Conservation (phyloP, 192 early-diverging fungal species). For the Podila horticola region DNA sequence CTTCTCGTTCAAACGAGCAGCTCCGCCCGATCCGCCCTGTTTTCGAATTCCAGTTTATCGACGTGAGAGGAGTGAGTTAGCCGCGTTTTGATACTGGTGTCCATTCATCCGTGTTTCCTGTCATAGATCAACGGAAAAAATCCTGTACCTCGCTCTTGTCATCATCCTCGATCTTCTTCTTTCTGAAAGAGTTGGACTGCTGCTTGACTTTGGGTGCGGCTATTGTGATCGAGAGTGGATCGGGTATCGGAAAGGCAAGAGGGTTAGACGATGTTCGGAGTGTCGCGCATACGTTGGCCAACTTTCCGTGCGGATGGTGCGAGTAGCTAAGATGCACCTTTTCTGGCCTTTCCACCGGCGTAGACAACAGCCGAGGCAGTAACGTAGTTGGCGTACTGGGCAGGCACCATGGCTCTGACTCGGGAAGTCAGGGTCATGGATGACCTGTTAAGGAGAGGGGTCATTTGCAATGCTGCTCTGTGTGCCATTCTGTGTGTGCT, state of each 20-base stretch:
- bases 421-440: constrained; percentile 28
- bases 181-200: constrained; percentile 47
- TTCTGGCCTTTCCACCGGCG: constrained; percentile 36
- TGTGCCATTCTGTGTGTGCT: constrained; percentile 27
- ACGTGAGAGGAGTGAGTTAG: too few relatives aligned
- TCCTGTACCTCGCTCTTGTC: constrained; percentile 31
- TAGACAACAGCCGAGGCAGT: constrained; percentile 45
- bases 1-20: constrained; percentile 47
- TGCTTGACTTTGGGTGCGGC: constrained; percentile 26
- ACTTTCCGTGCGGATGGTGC: too few relatives aligned
- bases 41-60: neutral
- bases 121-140: too few relatives aligned
- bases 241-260: too few relatives aligned
- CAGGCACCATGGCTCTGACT: constrained; percentile 29
- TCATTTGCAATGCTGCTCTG: constrained; percentile 21
- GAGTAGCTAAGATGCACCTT: constrained; percentile 14
- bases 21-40: constrained; percentile 41
- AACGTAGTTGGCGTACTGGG: constrained; percentile 50
- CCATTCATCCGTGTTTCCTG: neutral
- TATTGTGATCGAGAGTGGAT: constrained; percentile 2
- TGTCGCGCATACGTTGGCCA: too few relatives aligned
- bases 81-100: neutral
- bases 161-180: constrained; percentile 27
- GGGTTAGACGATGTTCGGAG: too few relatives aligned
- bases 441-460: constrained; percentile 35